Conservation (phyloP, 305 asterid genomes). For the Fraxinus ornus region DNA sequence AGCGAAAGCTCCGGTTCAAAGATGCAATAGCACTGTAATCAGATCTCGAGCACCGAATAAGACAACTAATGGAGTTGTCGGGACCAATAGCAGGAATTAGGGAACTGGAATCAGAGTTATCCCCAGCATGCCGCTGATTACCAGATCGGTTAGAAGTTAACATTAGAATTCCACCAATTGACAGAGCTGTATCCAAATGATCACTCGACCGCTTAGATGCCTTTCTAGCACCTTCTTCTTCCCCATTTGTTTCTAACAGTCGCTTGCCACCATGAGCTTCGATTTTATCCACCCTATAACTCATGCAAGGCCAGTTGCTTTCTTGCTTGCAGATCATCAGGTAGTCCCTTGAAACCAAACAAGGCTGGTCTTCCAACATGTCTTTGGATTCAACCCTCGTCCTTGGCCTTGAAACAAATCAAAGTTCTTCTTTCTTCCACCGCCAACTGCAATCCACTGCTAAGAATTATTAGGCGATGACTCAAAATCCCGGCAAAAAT, state of each 20-base stretch:
- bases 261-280: slow-evolving; percentile 53
- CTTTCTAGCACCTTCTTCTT: slow-evolving; percentile 43
- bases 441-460: slow-evolving; percentile 33
- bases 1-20: slow-evolving; percentile 54
- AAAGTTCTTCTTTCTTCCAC: slow-evolving; percentile 29
- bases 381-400: slow-evolving; percentile 41
- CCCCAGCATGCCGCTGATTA: slow-evolving; percentile 28
- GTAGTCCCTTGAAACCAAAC: slow-evolving; percentile 68
- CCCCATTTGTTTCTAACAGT: slow-evolving; percentile 46
- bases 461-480: slow-evolving; percentile 21
- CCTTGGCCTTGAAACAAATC: slow-evolving; percentile 24
- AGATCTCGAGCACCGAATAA: slow-evolving; percentile 58
- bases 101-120: slow-evolving; percentile 42
- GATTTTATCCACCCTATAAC: slow-evolving; percentile 48
- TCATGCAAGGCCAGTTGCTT: slow-evolving; percentile 59
- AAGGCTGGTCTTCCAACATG: slow-evolving; percentile 77
- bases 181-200: slow-evolving; percentile 27
- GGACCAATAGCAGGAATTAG: slow-evolving; percentile 58
- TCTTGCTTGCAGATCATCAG: slow-evolving; percentile 49
- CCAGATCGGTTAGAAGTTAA: slow-evolving; percentile 22
- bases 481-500: slow-evolving; percentile 9
- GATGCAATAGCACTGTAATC: slow-evolving; percentile 58
- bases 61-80: slow-evolving; percentile 66
- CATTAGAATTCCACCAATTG: slow-evolving; percentile 33
- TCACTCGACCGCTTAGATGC: slow-evolving; percentile 39